These are phyloP conservation scores for Neurospora pannonica DNA, from an alignment of 495 filamentous ascomycete genomes.

Conservation along the genomic window DNA sequence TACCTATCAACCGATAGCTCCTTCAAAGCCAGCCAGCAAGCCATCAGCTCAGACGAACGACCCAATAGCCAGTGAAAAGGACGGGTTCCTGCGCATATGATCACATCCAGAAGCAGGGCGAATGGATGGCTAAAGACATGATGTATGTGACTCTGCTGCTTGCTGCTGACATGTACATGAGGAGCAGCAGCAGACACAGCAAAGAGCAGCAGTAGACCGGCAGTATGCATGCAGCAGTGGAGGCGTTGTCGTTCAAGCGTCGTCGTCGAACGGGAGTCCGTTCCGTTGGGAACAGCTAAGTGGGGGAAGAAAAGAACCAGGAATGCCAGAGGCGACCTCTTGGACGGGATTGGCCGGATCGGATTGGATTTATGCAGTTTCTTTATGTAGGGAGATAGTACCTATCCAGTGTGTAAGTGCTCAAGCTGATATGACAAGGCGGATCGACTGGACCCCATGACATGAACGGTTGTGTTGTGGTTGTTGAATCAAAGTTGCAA, in stretches of 20 bases:
- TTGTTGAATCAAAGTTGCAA: not conserved
- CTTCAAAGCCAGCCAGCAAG: not conserved
- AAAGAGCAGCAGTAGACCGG: not conserved
- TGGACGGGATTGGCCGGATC: not conserved
- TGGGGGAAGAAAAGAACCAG: not conserved
- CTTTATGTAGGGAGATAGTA: not conserved
- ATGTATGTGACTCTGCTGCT: conserved; percentile 6
- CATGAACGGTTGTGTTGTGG: not conserved
- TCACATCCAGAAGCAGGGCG: not conserved
- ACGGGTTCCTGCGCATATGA: conserved; percentile 29
- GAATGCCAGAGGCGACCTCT: not conserved
- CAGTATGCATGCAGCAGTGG: not conserved
- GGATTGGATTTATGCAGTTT: not conserved
- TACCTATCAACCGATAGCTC: not conserved
- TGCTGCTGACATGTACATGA: not conserved
- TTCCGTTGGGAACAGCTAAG: not conserved
- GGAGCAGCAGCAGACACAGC: not conserved
- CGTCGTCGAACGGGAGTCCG: not conserved
- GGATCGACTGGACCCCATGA: conserved; percentile 1
- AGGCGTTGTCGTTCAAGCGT: not conserved
- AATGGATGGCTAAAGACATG: not conserved
- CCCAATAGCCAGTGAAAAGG: conserved; percentile 9
- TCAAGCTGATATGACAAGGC: conserved; percentile 1
- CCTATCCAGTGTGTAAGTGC: not conserved
- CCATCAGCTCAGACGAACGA: not conserved